Conservation (phyloP, 441 rosid genomes). For the Lepidium campestre region DNA sequence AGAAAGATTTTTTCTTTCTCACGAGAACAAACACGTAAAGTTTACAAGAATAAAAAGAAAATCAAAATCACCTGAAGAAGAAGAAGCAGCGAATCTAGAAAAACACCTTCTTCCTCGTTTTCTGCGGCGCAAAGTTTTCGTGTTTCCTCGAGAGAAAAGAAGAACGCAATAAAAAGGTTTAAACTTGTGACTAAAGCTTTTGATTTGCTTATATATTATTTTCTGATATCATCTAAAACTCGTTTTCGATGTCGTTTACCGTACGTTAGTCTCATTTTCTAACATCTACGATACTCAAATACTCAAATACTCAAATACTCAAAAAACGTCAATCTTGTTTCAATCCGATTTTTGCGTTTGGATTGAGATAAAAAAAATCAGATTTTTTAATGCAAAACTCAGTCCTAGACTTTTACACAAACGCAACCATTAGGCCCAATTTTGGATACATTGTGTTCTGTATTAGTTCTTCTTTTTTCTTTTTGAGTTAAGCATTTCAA, state of each 20-base stretch:
- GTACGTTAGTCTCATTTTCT: neutral
- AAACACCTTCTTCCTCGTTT: slow-evolving; percentile 3
- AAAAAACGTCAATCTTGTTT: neutral
- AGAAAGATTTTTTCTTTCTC: neutral
- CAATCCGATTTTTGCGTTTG: neutral
- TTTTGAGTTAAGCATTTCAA: neutral
- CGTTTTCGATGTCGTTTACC: neutral
- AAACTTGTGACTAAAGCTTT: neutral
- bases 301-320: no score
- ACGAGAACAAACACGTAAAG: neutral
- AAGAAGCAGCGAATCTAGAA: neutral
- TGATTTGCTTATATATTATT: neutral
- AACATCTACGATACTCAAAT: no score
- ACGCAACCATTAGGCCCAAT: neutral
- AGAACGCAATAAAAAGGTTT: neutral
- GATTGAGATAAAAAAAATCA: no score
- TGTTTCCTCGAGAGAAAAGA: neutral
- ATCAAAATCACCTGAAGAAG: neutral
- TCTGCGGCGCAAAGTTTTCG: slow-evolving; percentile 14
- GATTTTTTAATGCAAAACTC: no score
- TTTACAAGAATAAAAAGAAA: neutral
- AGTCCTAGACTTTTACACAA: neutral
- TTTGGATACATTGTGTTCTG: neutral
- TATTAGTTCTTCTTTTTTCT: neutral
- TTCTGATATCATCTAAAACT: neutral